Evolutionary conservation across 2,329 filamentous ascomycete species (phyloP).

Genomic region (Neonectria coccinea): DNA sequence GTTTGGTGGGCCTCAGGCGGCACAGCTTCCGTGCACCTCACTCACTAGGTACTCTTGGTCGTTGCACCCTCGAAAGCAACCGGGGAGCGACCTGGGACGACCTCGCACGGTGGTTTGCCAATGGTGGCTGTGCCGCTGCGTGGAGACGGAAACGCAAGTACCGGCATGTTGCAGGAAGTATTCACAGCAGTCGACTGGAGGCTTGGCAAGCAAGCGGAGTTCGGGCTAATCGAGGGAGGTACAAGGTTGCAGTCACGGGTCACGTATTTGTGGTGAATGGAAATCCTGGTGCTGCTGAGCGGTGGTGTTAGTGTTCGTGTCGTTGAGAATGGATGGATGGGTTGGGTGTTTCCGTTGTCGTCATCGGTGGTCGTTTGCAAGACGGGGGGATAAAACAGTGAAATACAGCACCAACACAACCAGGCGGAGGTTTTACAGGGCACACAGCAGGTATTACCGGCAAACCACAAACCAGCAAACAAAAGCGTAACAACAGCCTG

Average conservation of each 20-base stretch:
- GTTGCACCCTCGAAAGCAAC: background rate
- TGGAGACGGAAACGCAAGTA: constrained; percentile 11
- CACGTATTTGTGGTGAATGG: background rate
- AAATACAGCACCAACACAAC: background rate
- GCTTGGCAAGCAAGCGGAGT: constrained; percentile 4
- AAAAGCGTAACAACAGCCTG: background rate
- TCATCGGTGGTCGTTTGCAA: constrained; percentile 10
- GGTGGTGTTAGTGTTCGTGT: constrained; percentile 5
- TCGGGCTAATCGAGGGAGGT: constrained; percentile 18
- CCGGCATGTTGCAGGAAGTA: constrained; percentile 18
- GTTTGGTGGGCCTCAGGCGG: constrained; percentile 41
- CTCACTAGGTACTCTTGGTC: background rate
- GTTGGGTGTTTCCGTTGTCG: constrained; percentile 12
- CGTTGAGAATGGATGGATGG: constrained; percentile 10
- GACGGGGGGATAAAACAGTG: constrained; percentile 2
- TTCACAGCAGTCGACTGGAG: background rate
- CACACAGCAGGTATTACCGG: background rate
- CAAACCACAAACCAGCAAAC: constrained; percentile 1
- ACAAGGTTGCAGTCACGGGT: constrained; percentile 16
- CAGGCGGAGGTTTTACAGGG: background rate
- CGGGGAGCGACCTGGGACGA: constrained; percentile 15
- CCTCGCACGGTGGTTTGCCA: constrained; percentile 12
- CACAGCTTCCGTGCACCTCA: background rate
- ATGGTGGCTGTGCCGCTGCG: constrained; percentile 18
- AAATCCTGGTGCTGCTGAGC: constrained; percentile 4